Evolutionary conservation across 2,329 filamentous ascomycete genomes (phyloP), one percentile per base, ranked within the genome.

Genomic region (Zymoseptoria crescenta): DNA sequence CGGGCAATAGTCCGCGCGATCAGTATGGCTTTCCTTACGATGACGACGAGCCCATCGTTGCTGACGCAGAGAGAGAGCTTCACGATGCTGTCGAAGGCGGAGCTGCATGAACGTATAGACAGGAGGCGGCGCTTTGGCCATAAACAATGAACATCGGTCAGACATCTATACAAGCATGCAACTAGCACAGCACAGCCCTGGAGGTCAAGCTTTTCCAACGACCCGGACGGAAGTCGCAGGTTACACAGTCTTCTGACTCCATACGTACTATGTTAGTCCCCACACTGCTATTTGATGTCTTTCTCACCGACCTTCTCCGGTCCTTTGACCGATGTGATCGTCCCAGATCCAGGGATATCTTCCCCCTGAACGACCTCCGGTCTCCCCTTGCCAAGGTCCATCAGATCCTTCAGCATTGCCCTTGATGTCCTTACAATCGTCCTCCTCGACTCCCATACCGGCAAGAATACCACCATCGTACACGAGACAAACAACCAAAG

Each of bases 401-500:
- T 51, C 27, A 60, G 10, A 57, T 60, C 58, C 27, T 41, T 54
- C 9, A 57, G 10, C 13, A 60, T 60, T 3, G 58, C 58, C 28
- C 30, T 60, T 21, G 49, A 9, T 3, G 58, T 60, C 49, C 55
- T 52, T 8, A 48, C 51, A 51, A 27, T 45, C 3, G 58, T 55
- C 5, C 48, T 10, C 19, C 58, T 53, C n/a, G 54, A 55, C 28
- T 60, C 58, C 54, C 52, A 60, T 16, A 60, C n/a, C 2, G 58
- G 58, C 16, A 56, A 55, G 10, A 60, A 27, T 5, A 55, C 58
- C 4, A 60, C 58, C 29, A 55, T 56, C 2, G 57, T 54, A 13
- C 45, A 49, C 0, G 79, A 77, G 52, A 74, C 68, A 60, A 81
- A 81, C 30, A 80, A 77, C 77, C 77, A 81, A 0, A 77, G 66